Percentiles rank a stretch among this genome's conserved stretches.
phyloP scores from a whole-genome alignment of 176 grass and related monocot genomes.

The Typha latifolia region DNA sequence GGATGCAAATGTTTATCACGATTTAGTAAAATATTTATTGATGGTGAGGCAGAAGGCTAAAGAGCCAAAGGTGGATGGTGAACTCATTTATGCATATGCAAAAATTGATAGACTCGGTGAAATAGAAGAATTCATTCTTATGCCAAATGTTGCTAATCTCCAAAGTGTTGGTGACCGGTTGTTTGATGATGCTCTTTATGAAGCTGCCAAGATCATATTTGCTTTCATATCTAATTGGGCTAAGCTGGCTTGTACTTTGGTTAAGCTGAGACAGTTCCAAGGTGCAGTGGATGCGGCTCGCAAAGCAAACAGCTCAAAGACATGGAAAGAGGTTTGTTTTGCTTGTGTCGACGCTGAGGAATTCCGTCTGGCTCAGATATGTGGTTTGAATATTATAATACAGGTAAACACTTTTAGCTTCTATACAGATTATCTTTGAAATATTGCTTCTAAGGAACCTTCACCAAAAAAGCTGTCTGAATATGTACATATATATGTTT shows the following conservation, averaged over 20 bases:
- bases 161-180: constrained; percentile 89
- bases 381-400: constrained; percentile 87
- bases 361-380: constrained; percentile 92
- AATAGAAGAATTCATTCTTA: constrained; percentile 93
- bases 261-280: constrained; percentile 94
- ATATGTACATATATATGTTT: background rate
- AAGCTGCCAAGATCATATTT: constrained; percentile 97
- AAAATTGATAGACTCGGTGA: constrained; percentile 81
- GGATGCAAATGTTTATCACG: constrained; percentile 74
- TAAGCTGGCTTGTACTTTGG: constrained; percentile 76
- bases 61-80: constrained; percentile 73
- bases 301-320: constrained; percentile 88
- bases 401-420: constrained; percentile 42
- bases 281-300: constrained; percentile 95
- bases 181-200: constrained; percentile 87
- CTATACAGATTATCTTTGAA: background rate
- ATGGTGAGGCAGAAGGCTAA: constrained; percentile 86
- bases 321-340: constrained; percentile 98
- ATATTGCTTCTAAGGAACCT: background rate
- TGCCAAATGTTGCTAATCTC: constrained; percentile 97
- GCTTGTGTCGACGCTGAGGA: constrained; percentile 96
- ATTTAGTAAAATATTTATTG: constrained; percentile 70
- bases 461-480: no score
- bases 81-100: constrained; percentile 94
- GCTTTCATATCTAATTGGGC: constrained; percentile 98